phyloP scores from a whole-genome alignment of 441 rosid genomes.

The Gossypium gossypioides region DNA sequence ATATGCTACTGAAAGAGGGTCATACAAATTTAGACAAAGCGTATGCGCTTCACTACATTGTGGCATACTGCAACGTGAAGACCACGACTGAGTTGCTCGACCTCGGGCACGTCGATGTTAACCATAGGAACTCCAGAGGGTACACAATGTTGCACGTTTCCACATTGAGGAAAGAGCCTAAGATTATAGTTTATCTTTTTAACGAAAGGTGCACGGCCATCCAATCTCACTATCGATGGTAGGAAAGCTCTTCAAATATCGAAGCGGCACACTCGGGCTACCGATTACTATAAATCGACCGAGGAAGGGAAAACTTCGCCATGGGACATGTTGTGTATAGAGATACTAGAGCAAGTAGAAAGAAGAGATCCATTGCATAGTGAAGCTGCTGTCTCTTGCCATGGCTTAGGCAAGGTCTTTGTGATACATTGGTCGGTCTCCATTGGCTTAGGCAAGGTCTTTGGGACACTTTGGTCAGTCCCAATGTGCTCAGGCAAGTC shows the following conservation, averaged over 20 bases:
- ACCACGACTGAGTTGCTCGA: slow-evolving; percentile 59
- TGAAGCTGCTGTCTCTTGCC: slow-evolving; percentile 51
- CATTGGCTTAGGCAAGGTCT: slow-evolving; percentile 12
- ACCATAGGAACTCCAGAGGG: slow-evolving; percentile 49
- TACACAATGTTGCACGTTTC: slow-evolving; percentile 73
- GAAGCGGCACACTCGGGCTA: slow-evolving; percentile 48
- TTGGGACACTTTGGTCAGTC: background rate
- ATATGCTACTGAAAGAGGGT: slow-evolving; percentile 58
- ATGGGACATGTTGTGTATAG: slow-evolving; percentile 58
- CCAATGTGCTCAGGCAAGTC: background rate
- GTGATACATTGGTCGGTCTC: background rate
- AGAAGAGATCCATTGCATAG: slow-evolving; percentile 45
- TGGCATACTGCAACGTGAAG: slow-evolving; percentile 64
- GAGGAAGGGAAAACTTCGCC: slow-evolving; percentile 56
- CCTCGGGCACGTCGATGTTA: slow-evolving; percentile 63
- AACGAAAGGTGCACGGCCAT: slow-evolving; percentile 60
- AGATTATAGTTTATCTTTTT: slow-evolving; percentile 54
- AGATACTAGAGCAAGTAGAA: slow-evolving; percentile 62
- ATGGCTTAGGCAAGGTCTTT: background rate
- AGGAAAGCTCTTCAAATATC: slow-evolving; percentile 65
- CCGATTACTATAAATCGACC: slow-evolving; percentile 32
- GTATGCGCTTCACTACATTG: slow-evolving; percentile 74
- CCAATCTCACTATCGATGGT: slow-evolving; percentile 56
- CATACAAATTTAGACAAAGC: slow-evolving; percentile 57
- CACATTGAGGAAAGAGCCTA: slow-evolving; percentile 72